Base-by-base conservation (phyloP, 73 alveolate genomes). In the Stentor roeselii region DNA sequence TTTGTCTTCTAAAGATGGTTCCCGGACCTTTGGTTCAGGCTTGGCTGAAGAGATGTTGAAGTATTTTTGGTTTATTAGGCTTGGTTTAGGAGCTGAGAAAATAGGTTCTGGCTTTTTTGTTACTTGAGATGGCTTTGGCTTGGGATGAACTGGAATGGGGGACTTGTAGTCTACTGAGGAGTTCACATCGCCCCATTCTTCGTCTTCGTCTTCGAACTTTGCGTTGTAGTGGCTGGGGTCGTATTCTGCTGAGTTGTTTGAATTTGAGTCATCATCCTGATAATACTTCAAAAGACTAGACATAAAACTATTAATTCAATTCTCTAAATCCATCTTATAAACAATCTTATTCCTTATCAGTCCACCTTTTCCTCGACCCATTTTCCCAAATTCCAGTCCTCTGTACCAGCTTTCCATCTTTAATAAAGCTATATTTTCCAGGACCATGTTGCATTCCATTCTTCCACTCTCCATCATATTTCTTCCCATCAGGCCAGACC, bases 141-240 rank as follows among this genome's bases (percentile, higher is more conserved):
- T n/a, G n/a, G n/a, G n/a, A n/a, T n/a, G n/a, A n/a, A n/a, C n/a
- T 67, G 80, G 80, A 15, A 21, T 30, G 0, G n/a, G 27, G 37
- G 21, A 15, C 34, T 67, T 67, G 34, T 67, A 67, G 11, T 67
- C 41, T 21, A 67, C 37, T 32, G 21, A n/a, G 34, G 37, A 11
- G 27, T 67, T n/a, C 42, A 67, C 21, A 1, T 67, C 80, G 21
- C 80, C 80, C 37, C 80, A 67, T 32, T 36, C 80, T 67, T 67
- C 80, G 34, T 67, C 37, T 67, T 67, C 80, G 21, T 50, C 21
- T 50, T 50, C 67, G 21, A 50, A 50, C 67, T 50, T 6, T 50
- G 6, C 67, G 6, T 6, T 50, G 21, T 50, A 50, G 30, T 11
- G 6, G 21, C 30, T 11, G 21, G 67, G 67, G 67, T 50, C 21